These are phyloP conservation scores for Nothophytophthora sp. DNA, from an alignment of 352 stramenopile genomes.

Conservation along the genomic window DNA sequence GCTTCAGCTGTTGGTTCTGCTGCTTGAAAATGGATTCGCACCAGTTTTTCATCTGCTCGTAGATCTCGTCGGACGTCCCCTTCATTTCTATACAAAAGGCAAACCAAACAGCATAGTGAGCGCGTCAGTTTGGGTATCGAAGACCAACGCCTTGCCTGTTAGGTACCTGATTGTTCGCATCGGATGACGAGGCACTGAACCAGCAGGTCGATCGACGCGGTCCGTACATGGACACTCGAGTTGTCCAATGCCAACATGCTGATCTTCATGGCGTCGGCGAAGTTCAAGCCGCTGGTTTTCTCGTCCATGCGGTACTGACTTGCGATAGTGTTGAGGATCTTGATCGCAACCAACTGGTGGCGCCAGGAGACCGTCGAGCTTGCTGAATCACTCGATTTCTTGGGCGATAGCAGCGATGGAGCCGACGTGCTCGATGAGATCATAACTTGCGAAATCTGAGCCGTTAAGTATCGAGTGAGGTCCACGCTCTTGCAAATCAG, in stretches of 20 bases:
- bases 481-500: slow-evolving; percentile 83
- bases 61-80: slow-evolving; percentile 60
- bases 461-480: slow-evolving; percentile 59
- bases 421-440: slow-evolving; percentile 12
- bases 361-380: slow-evolving; percentile 51
- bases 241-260: slow-evolving; percentile 69
- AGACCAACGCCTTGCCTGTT: no score
- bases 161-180: slow-evolving; percentile 76
- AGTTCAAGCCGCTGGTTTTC: slow-evolving; percentile 49
- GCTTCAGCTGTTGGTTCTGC: slow-evolving; percentile 67
- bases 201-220: slow-evolving; percentile 65
- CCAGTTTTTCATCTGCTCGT: slow-evolving; percentile 77
- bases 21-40: slow-evolving; percentile 75
- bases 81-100: slow-evolving; percentile 50
- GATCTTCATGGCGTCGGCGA: slow-evolving; percentile 64
- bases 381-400: slow-evolving; percentile 7
- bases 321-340: slow-evolving; percentile 75
- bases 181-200: slow-evolving; percentile 74
- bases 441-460: slow-evolving; percentile 57
- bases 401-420: slow-evolving; percentile 17
- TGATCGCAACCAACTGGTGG: slow-evolving; percentile 73
- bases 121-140: no score
- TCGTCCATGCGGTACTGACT: slow-evolving; percentile 81
- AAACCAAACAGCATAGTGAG: no score
- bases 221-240: slow-evolving; percentile 76